phyloP scores from a whole-genome alignment of 1,284 basidiomycete species.

The Sporisorium reilianum region DNA sequence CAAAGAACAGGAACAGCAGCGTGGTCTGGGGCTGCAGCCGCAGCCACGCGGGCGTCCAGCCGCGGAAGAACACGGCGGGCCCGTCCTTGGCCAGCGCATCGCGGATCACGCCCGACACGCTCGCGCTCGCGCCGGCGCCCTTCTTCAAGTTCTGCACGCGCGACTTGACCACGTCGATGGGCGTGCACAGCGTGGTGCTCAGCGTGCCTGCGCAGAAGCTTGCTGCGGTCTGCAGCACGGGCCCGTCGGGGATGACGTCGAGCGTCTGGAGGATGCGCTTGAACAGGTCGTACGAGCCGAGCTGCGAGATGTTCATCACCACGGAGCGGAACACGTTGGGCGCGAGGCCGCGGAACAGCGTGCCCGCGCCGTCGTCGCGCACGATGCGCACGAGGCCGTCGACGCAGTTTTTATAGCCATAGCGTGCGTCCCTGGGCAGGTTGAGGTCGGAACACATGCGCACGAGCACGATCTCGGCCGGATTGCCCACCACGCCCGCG shows the following conservation, averaged over 20 bases:
- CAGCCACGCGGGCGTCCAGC: conserved; percentile 73
- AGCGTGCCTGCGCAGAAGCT: conserved; percentile 71
- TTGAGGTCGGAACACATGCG: conserved; percentile 71
- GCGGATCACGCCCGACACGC: conserved; percentile 43
- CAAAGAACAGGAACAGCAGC: conserved; percentile 64
- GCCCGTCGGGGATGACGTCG: conserved; percentile 68
- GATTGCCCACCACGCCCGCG: conserved; percentile 64
- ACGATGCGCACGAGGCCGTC: conserved; percentile 72
- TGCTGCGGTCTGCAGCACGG: conserved; percentile 66
- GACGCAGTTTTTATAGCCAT: conserved; percentile 70
- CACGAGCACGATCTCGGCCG: conserved; percentile 73
- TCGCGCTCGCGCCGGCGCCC: conserved; percentile 38
- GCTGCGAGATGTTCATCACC: conserved; percentile 72
- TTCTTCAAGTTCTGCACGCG: conserved; percentile 68
- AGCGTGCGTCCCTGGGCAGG: conserved; percentile 60
- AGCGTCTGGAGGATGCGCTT: conserved; percentile 70
- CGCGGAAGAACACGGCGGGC: conserved; percentile 73
- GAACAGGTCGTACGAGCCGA: conserved; percentile 72
- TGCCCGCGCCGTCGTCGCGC: conserved; percentile 71
- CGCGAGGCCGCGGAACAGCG: conserved; percentile 71
- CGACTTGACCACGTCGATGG: conserved; percentile 59
- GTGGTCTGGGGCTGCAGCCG: conserved; percentile 66
- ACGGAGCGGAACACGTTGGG: conserved; percentile 73
- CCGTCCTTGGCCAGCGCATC: conserved; percentile 69
- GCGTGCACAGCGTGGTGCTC: conserved; percentile 71